A percentile compares a stretch with the other conserved stretches of the same genome.
Conservation (phyloP, 2,329 filamentous ascomycete genomes). For the Colletotrichum simmondsii region DNA sequence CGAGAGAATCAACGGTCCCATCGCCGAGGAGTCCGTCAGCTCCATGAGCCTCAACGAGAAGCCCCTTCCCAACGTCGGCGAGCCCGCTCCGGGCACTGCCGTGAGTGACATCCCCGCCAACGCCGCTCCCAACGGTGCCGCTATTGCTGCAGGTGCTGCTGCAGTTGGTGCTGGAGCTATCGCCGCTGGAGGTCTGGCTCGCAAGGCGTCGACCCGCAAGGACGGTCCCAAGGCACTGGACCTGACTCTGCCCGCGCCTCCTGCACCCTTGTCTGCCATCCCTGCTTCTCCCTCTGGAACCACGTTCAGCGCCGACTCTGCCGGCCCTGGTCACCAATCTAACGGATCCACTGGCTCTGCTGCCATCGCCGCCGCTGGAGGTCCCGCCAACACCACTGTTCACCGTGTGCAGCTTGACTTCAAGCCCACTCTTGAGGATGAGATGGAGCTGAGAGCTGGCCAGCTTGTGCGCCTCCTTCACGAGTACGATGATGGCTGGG, state of each 20-base stretch:
- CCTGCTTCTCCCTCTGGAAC: constrained; percentile 72
- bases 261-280: constrained; percentile 44
- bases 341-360: constrained; percentile 62
- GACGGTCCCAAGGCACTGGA: constrained; percentile 63
- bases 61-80: constrained; percentile 23
- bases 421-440: constrained; percentile 90
- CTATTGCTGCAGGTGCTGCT: constrained; percentile 40
- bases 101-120: constrained; percentile 37
- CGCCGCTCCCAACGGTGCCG: constrained; percentile 45
- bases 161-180: constrained; percentile 48
- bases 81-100: background rate
- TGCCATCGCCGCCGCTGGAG: constrained; percentile 71
- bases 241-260: constrained; percentile 57
- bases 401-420: constrained; percentile 97
- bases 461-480: constrained; percentile 90
- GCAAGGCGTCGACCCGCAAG: constrained; percentile 68
- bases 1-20: constrained; percentile 59
- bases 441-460: constrained; percentile 83
- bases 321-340: constrained; percentile 57
- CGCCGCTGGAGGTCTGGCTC: constrained; percentile 52
- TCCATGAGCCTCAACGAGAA: constrained; percentile 48
- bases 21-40: constrained; percentile 48
- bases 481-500: constrained; percentile 98
- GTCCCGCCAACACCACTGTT: constrained; percentile 72
- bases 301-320: constrained; percentile 69